Base-by-base conservation (phyloP, 192 early-diverging fungal genomes). In the Backusella liffmaniae region DNA sequence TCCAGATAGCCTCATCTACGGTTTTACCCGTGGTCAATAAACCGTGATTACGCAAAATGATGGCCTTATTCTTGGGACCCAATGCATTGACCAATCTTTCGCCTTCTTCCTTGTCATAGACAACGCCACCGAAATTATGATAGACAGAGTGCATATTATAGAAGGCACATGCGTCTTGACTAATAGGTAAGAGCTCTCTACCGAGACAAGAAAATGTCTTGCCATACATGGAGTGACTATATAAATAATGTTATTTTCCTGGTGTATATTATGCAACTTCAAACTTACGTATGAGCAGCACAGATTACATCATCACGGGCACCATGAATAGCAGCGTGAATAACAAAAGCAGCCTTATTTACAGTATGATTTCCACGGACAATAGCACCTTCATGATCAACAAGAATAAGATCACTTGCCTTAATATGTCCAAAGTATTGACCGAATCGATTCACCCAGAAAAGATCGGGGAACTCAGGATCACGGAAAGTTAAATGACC, bases 361-460 rank as follows among this genome's bases (percentile, higher is more conserved):
- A 90, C 81, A 4, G 85, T 75, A 0, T 82, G 73, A 9, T 51
- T 75, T 0, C 89, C 89, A 26, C 84, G 73, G 1, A 89, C 78
- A 59, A 90, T 85, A 0, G 73, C 76, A 56, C 89, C 89, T 3
- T 77, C 16, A 72, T 88, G 87, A 75, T 90, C 83, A 0, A 89
- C 87, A 8, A 90, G 82, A n/a, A 89, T 66, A 36, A 90, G 80
- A 69, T 89, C 88, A 66, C 82, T 84, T 21, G 85, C 79, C 10
- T 81, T 86, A 37, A 91, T 82, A 77, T 86, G 83, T 1, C 83
- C 79, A 74, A 90, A 90, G 73, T 86, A 81, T 39, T 73, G 72
- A 23, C 88, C 88, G 46, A 90, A 88, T 41, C 86, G 81, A 39
- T 90, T 90, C n/a, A 89, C 88, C 89, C 88, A 89, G 74, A 89